Base-by-base conservation (phyloP, 306 rosid genomes). In the Citrullus colocynthis region DNA sequence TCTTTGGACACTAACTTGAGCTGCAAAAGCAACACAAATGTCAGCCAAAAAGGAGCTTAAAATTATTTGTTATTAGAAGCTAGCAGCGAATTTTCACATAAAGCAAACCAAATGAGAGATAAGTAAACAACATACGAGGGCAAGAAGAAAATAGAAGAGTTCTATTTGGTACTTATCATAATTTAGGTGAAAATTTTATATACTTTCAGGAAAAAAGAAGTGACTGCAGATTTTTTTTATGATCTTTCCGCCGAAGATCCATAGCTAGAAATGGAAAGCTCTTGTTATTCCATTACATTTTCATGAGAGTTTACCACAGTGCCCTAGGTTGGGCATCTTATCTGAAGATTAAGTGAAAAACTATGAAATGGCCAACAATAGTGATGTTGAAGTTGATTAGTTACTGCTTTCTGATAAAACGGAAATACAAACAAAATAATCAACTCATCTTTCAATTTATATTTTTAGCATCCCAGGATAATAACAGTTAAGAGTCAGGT, bases 1-100 rank as follows among this genome's bases (percentile, higher is more conserved):
- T 91, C 93, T 78, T 80, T 83, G 39, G 97, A 92, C 75, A 92
- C 86, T 85, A 95, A 85, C 83, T 95, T 92, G 80, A 92, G 96
- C 99, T 95, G 89, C 90, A 92, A 69, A 81, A 85, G 37, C 57
- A 67, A 62, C 59, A 78, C 75, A 54, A 63, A 15, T 11, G 39
- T 84, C 77, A 89, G 52, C 16, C 48, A 74, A 30, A 56, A 54
- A 37, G 60, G 2, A 24, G 41, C 44, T 74, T 4, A n/a, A 32
- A 52, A 51, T 18, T 36, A 17, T 74, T 52, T 9, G 48, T 74
- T 16, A 32, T 34, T 74, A 74, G 78, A 32, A 52, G 78, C 48
- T 28, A 7, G 61, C 55, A 30, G 61, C 60, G 24, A 73, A 51
- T 17, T 74, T 32, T 17, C 28, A 32, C 32, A 74, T n/a, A 74